phyloP scores from a whole-genome alignment of 495 filamentous ascomycete genomes.

The Opeltia flavorubescens region DNA sequence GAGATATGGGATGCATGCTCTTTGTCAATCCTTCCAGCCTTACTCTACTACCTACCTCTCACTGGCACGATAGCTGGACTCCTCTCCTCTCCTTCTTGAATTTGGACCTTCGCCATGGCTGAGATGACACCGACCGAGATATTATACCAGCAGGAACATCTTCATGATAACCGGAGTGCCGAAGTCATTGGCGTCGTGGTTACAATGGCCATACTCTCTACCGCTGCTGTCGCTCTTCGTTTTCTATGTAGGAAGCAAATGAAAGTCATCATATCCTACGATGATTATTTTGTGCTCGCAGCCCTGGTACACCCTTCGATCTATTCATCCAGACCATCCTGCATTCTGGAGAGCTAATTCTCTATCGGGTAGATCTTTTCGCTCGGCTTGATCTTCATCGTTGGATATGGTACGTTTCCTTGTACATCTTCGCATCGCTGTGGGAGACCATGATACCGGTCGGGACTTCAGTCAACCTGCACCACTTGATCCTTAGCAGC shows the following conservation, averaged over 20 bases:
- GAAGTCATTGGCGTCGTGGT: neutral
- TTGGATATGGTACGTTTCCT: slow-evolving; percentile 5
- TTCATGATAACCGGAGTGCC: neutral
- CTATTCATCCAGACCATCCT: neutral
- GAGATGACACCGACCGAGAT: slow-evolving; percentile 22
- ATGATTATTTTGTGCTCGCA: slow-evolving; percentile 1
- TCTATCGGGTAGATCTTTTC: neutral
- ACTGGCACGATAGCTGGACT: too few species aligned
- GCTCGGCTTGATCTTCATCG: neutral
- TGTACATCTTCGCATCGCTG: neutral
- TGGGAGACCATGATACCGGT: neutral
- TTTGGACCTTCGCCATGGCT: slow-evolving; percentile 21
- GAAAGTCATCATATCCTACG: slow-evolving; percentile 4
- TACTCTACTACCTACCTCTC: too few species aligned
- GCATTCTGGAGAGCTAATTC: too few species aligned
- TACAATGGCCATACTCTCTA: neutral
- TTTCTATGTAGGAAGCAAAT: slow-evolving; percentile 20
- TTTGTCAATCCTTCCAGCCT: too few species aligned
- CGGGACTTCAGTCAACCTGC: too few species aligned
- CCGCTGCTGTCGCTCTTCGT: slow-evolving; percentile 16
- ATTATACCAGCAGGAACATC: neutral
- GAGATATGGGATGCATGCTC: too few species aligned
- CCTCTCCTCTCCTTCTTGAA: too few species aligned
- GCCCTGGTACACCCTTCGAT: slow-evolving; percentile 5
- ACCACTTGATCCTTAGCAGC: too few species aligned